phyloP scores from a whole-genome alignment of 345 rosid genomes.

The Anacardium occidentale region DNA sequence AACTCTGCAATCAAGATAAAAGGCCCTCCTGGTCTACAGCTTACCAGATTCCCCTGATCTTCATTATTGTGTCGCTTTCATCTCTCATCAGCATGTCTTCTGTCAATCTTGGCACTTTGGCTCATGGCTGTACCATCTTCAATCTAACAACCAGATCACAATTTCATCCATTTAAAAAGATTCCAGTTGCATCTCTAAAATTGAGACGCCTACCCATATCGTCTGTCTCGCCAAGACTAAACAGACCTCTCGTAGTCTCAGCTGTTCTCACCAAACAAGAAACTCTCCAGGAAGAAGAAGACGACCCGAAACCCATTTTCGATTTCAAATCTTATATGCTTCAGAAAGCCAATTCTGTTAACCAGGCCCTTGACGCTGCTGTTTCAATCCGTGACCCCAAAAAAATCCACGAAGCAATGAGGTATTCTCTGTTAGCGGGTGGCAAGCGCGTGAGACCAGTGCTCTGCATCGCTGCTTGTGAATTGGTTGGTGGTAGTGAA shows the following conservation, averaged over 20 bases:
- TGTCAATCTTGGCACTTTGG: constrained; percentile 46
- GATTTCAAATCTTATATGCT: constrained; percentile 81
- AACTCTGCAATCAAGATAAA: not conserved
- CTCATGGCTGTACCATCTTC: constrained; percentile 28
- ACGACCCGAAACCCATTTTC: constrained; percentile 37
- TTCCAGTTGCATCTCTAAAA: not conserved
- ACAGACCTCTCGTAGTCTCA: constrained; percentile 34
- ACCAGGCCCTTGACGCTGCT: constrained; percentile 65
- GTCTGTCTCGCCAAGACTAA: constrained; percentile 1
- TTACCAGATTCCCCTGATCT: not conserved
- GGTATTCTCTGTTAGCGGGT: constrained; percentile 86
- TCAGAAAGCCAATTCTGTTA: constrained; percentile 54
- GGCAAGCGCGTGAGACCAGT: constrained; percentile 82
- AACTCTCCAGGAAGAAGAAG: constrained; percentile 35
- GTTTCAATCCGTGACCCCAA: constrained; percentile 60
- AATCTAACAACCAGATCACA: constrained; percentile 35
- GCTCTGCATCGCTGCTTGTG: constrained; percentile 84
- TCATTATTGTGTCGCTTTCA: not conserved
- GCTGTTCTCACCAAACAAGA: constrained; percentile 57
- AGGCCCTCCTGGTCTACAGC: not conserved
- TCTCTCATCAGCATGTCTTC: constrained; percentile 40
- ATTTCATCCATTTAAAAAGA: constrained; percentile 15
- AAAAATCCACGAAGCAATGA: constrained; percentile 90
- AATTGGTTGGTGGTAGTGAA: constrained; percentile 69
- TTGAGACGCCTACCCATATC: not conserved